These are phyloP conservation scores for Hydrangea macrophylla DNA, from an alignment of 148 eudicot genomes.

Conservation along the genomic window DNA sequence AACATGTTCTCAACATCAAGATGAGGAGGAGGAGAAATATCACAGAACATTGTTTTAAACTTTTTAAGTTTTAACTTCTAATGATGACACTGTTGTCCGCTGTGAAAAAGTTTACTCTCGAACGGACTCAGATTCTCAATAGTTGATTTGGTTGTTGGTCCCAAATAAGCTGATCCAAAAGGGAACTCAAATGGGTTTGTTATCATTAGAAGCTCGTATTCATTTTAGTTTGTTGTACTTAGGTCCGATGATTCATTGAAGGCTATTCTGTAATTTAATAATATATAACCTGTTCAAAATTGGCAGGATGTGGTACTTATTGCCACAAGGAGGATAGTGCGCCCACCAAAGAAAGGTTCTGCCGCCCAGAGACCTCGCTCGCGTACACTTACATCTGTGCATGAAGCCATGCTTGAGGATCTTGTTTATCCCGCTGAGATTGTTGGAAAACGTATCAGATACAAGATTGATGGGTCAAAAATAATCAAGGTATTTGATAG, in stretches of 20 bases:
- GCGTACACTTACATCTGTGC: conserved; percentile 73
- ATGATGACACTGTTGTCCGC: too few relatives aligned
- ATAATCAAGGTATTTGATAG: conserved; percentile 57
- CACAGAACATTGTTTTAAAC: neutral
- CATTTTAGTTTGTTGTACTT: too few relatives aligned
- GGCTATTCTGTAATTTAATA: neutral
- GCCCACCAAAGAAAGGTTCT: conserved; percentile 79
- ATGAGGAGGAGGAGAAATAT: neutral
- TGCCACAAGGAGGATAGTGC: conserved; percentile 65
- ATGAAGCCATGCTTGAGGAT: conserved; percentile 72
- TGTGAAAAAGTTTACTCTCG: too few relatives aligned
- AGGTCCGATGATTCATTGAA: neutral
- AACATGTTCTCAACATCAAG: neutral
- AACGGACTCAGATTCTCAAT: too few relatives aligned
- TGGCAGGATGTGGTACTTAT: conserved; percentile 61
- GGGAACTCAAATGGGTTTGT: too few relatives aligned
- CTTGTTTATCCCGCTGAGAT: conserved; percentile 73
- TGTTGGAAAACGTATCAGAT: conserved; percentile 69
- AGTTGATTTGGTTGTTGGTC: too few relatives aligned
- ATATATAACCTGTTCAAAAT: neutral
- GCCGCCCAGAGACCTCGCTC: conserved; percentile 65
- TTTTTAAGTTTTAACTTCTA: too few relatives aligned
- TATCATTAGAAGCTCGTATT: too few relatives aligned
- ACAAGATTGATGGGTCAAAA: conserved; percentile 69
- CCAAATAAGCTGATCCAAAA: too few relatives aligned